Evolutionary conservation across 345 rosid species (phyloP).

Genomic region (Viola odorata): DNA sequence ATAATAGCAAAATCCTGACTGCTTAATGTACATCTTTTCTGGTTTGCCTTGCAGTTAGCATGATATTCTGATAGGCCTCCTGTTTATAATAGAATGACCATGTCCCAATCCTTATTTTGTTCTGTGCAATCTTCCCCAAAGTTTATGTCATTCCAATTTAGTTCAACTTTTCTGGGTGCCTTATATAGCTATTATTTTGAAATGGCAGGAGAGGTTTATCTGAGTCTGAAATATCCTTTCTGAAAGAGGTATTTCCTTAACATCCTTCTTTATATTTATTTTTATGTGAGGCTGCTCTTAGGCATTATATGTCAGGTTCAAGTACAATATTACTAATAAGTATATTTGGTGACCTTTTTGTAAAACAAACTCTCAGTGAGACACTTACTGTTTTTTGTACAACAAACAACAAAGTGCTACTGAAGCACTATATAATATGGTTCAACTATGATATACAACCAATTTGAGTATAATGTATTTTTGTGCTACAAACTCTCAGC

Average conservation of each 20-base stretch:
- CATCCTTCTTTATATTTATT: constrained; percentile 6
- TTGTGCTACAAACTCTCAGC: constrained; percentile 1
- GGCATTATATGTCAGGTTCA: background rate
- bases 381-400: background rate
- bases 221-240: constrained; percentile 67
- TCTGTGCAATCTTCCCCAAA: background rate
- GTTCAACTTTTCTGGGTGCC: too few species aligned
- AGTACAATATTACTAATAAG: background rate
- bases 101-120: background rate
- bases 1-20: background rate
- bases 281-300: constrained; percentile 1
- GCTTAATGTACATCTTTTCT: background rate
- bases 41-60: background rate
- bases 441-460: background rate
- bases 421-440: too few species aligned
- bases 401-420: too few species aligned
- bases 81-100: background rate
- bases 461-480: background rate
- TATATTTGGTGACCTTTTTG: background rate
- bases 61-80: background rate
- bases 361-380: background rate
- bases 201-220: constrained; percentile 88
- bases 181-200: background rate
- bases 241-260: constrained; percentile 59
- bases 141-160: too few species aligned